Percentiles rank a stretch among this genome's conserved stretches.
phyloP scores from a whole-genome alignment of 768 basidiomycete species.

The Zangia roseola region DNA sequence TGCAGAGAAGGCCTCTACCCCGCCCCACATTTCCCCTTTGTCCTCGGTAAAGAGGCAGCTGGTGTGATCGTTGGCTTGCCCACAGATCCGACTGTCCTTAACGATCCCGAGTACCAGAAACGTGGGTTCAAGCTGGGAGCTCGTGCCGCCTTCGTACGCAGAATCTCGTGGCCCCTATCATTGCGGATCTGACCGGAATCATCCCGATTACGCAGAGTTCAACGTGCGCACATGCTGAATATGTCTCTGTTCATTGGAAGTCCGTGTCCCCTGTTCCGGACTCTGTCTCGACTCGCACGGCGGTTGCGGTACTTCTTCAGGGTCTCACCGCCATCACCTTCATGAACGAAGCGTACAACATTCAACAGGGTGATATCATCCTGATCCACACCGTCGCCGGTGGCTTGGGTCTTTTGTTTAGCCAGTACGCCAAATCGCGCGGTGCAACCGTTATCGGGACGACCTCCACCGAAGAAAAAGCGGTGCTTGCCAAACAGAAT shows the following conservation, averaged over 20 bases:
- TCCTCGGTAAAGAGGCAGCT: constrained; percentile 75
- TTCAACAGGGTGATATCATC: constrained; percentile 76
- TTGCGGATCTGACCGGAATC: not conserved
- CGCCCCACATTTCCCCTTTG: constrained; percentile 53
- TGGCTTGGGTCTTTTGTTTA: constrained; percentile 71
- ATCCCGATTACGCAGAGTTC: constrained; percentile 35
- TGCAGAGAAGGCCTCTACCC: constrained; percentile 65
- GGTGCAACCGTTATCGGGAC: constrained; percentile 95
- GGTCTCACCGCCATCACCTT: constrained; percentile 78
- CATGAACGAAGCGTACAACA: constrained; percentile 81
- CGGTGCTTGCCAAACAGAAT: constrained; percentile 68
- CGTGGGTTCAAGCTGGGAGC: constrained; percentile 67
- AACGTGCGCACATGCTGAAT: constrained; percentile 64
- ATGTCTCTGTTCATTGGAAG: constrained; percentile 64
- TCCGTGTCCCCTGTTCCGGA: constrained; percentile 65
- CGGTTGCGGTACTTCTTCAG: constrained; percentile 69
- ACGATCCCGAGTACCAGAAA: constrained; percentile 60
- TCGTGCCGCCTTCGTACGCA: constrained; percentile 65
- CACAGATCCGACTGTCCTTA: constrained; percentile 56
- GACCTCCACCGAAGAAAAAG: constrained; percentile 83
- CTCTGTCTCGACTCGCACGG: constrained; percentile 54
- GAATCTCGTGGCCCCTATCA: not conserved
- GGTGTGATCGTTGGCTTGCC: constrained; percentile 79
- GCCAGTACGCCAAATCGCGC: constrained; percentile 64
- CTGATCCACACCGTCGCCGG: constrained; percentile 92